A percentile compares a stretch with the other conserved stretches of the same genome.
Conservation (phyloP, 768 basidiomycete species). For the Lactarius akahatsu region DNA sequence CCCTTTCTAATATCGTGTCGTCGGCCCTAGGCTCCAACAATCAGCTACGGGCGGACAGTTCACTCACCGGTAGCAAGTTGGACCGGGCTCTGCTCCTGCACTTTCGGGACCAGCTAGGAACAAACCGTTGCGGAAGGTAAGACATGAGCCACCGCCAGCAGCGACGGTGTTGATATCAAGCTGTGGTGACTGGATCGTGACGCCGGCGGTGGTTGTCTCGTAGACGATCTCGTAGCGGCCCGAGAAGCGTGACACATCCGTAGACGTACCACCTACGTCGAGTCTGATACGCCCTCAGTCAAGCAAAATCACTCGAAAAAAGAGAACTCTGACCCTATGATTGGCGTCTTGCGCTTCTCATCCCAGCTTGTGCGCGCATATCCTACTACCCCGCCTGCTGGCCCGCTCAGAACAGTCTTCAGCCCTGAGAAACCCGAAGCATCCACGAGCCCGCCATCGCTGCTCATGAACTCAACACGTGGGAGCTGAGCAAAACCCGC, state of each 20-base stretch:
- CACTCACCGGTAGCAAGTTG: slow-evolving; percentile 79
- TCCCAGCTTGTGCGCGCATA: slow-evolving; percentile 94
- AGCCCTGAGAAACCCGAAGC: slow-evolving; percentile 85
- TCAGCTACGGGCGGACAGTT: neutral
- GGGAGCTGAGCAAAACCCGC: slow-evolving; percentile 74
- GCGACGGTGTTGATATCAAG: slow-evolving; percentile 96
- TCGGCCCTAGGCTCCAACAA: neutral
- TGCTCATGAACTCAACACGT: slow-evolving; percentile 93
- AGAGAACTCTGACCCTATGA: slow-evolving; percentile 68
- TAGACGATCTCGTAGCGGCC: slow-evolving; percentile 91
- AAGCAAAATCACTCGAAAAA: neutral
- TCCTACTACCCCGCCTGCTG: slow-evolving; percentile 95
- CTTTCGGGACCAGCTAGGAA: slow-evolving; percentile 92
- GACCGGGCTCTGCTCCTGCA: slow-evolving; percentile 92
- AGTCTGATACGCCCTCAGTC: slow-evolving; percentile 45
- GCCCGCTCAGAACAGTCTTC: slow-evolving; percentile 90
- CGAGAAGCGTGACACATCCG: slow-evolving; percentile 91
- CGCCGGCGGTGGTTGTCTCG: slow-evolving; percentile 93
- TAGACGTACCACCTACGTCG: slow-evolving; percentile 94
- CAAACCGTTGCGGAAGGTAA: slow-evolving; percentile 86
- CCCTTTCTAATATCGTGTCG: slow-evolving; percentile 60
- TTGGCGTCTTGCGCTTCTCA: slow-evolving; percentile 59
- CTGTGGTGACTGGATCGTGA: slow-evolving; percentile 89
- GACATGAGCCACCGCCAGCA: slow-evolving; percentile 89
- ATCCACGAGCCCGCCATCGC: slow-evolving; percentile 84